phyloP scores from a whole-genome alignment of 2,329 filamentous ascomycete species.

The Aplosporella prunicola region DNA sequence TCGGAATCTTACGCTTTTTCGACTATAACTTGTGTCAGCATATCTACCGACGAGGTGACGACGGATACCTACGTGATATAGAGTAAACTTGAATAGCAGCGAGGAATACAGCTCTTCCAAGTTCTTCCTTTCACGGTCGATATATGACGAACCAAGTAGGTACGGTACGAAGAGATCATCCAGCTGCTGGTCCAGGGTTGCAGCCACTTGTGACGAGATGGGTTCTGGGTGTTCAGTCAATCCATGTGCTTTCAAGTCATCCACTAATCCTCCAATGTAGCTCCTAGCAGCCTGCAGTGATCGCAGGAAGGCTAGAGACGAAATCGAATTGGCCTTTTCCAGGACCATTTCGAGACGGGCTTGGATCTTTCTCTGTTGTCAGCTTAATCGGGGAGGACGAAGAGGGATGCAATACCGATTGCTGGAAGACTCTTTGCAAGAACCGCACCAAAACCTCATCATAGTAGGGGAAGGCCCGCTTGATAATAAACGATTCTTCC shows the following conservation, averaged over 20 bases:
- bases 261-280: constrained; percentile 79
- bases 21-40: constrained; percentile 33
- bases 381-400: neutral
- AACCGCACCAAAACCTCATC: constrained; percentile 91
- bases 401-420: constrained; percentile 45
- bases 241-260: constrained; percentile 89
- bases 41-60: constrained; percentile 13
- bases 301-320: constrained; percentile 81
- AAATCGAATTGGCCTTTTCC: constrained; percentile 86
- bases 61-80: constrained; percentile 58
- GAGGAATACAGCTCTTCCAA: constrained; percentile 81
- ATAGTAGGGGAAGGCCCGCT: constrained; percentile 89
- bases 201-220: constrained; percentile 74
- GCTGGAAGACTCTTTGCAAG: constrained; percentile 90
- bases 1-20: constrained; percentile 74
- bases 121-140: constrained; percentile 55
- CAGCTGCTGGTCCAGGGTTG: constrained; percentile 56
- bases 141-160: constrained; percentile 55
- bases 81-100: constrained; percentile 87
- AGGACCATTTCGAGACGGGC: constrained; percentile 91
- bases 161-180: constrained; percentile 59
- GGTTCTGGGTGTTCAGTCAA: constrained; percentile 92
- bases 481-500: constrained; percentile 94
- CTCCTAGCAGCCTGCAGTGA: constrained; percentile 83
- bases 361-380: constrained; percentile 50